phyloP scores from a whole-genome alignment of 805 yeast genomes.

The Teunomyces stri region DNA sequence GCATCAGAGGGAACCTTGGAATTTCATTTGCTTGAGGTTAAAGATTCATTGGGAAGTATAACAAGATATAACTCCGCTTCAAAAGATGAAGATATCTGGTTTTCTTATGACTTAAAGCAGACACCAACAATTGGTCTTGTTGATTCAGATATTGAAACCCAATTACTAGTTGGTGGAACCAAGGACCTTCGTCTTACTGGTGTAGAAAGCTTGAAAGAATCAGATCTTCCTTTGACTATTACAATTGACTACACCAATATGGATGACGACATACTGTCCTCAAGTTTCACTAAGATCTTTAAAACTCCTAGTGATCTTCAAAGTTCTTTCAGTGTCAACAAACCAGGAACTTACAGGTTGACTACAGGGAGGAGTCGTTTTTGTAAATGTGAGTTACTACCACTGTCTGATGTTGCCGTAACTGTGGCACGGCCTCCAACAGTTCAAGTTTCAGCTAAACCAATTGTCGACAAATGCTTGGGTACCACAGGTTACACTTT shows the following conservation, averaged over 20 bases:
- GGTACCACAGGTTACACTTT: conserved; percentile 83
- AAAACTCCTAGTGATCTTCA: conserved; percentile 22
- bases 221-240: conserved; percentile 50
- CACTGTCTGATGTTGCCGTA: conserved; percentile 29
- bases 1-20: conserved; percentile 23
- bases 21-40: conserved; percentile 32
- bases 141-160: conserved; percentile 18
- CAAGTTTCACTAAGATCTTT: conserved; percentile 21
- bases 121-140: conserved; percentile 23
- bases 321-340: conserved; percentile 36
- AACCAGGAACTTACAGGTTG: conserved; percentile 68
- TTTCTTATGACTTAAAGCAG: conserved; percentile 23
- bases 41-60: conserved; percentile 32
- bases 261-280: conserved; percentile 1
- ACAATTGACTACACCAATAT: conserved; percentile 9
- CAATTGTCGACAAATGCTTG: conserved; percentile 82
- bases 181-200: conserved; percentile 22
- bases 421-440: conserved; percentile 39
- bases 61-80: conserved; percentile 37
- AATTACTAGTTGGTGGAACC: conserved; percentile 25
- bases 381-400: conserved; percentile 66
- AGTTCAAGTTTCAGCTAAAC: conserved; percentile 45
- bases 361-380: conserved; percentile 51
- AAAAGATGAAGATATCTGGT: conserved; percentile 34
- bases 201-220: conserved; percentile 13